Conservation (phyloP, 257 asterid genomes). For the Striga asiatica region DNA sequence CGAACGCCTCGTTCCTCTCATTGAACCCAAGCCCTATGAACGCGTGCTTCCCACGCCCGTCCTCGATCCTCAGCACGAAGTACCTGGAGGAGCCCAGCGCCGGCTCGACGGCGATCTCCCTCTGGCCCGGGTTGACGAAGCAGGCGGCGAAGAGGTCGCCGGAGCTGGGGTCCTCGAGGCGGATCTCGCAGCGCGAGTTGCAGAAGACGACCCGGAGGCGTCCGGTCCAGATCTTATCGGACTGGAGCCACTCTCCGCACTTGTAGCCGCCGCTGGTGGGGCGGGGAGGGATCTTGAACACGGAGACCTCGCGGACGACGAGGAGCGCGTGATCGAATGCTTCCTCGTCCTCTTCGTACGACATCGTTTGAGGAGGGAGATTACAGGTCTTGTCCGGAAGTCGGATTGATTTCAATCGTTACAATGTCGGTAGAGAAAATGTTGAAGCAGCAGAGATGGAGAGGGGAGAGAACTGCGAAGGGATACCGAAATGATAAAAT, state of each 20-base stretch:
- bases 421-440: too few species aligned
- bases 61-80: constrained; percentile 88
- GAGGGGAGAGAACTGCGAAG: too few species aligned
- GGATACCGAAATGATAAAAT: too few species aligned
- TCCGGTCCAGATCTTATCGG: constrained; percentile 98
- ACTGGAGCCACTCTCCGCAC: constrained; percentile 97
- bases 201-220: constrained; percentile 83
- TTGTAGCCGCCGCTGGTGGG: constrained; percentile 95
- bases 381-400: too few species aligned
- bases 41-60: constrained; percentile 86
- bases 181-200: constrained; percentile 23
- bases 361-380: constrained; percentile 42
- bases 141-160: too few species aligned
- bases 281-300: constrained; percentile 94
- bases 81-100: constrained; percentile 57
- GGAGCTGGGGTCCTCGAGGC: too few species aligned
- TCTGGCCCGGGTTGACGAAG: constrained; percentile 7
- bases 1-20: constrained; percentile 96
- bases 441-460: too few species aligned
- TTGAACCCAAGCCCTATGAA: constrained; percentile 77
- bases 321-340: constrained; percentile 87
- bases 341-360: constrained; percentile 73
- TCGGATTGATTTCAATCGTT: too few species aligned
- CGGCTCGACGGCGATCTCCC: too few species aligned
- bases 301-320: constrained; percentile 90